Percentiles rank a stretch among this genome's conserved stretches.
Evolutionary conservation across 495 filamentous ascomycete species (phyloP).

Genomic region (Penicillium egyptiacum): DNA sequence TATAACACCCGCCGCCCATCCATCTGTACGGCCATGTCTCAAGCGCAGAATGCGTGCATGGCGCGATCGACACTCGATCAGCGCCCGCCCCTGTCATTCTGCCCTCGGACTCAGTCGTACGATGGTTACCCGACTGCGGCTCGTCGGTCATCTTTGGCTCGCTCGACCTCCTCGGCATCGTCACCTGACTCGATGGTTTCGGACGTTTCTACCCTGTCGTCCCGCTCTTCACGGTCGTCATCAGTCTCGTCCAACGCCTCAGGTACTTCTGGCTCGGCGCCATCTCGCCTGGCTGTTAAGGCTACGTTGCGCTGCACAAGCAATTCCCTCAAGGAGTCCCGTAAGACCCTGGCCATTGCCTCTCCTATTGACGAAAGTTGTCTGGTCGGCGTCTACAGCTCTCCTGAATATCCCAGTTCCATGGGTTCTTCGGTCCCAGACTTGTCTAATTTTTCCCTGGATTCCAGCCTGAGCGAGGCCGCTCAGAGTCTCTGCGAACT

Average conservation of each 20-base stretch:
- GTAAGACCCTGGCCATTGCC: conserved; percentile 41
- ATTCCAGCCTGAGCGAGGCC: conserved; percentile 49
- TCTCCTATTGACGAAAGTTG: conserved; percentile 53
- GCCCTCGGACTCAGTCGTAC: conserved; percentile 52
- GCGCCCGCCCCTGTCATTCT: conserved; percentile 50
- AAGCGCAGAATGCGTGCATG: conserved; percentile 63
- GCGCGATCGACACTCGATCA: conserved; percentile 62
- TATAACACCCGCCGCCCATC: conserved; percentile 58
- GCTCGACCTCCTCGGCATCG: conserved; percentile 72
- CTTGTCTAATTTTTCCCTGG: conserved; percentile 53
- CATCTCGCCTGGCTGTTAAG: conserved; percentile 70
- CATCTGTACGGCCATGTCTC: conserved; percentile 78
- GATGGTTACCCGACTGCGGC: conserved; percentile 51
- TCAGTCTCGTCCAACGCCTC: conserved; percentile 73
- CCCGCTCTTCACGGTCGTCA: conserved; percentile 68
- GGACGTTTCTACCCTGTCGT: conserved; percentile 64
- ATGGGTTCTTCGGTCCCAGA: conserved; percentile 48
- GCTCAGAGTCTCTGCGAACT: conserved; percentile 69
- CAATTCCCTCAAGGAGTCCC: conserved; percentile 43
- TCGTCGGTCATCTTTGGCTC: conserved; percentile 74
- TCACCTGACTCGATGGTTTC: conserved; percentile 92
- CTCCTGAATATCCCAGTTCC: conserved; percentile 60
- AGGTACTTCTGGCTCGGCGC: conserved; percentile 61
- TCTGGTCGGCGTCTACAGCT: conserved; percentile 50
- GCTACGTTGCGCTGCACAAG: conserved; percentile 82